phyloP scores from a whole-genome alignment of 2,329 filamentous ascomycete species.

The Botrytis deweyae region DNA sequence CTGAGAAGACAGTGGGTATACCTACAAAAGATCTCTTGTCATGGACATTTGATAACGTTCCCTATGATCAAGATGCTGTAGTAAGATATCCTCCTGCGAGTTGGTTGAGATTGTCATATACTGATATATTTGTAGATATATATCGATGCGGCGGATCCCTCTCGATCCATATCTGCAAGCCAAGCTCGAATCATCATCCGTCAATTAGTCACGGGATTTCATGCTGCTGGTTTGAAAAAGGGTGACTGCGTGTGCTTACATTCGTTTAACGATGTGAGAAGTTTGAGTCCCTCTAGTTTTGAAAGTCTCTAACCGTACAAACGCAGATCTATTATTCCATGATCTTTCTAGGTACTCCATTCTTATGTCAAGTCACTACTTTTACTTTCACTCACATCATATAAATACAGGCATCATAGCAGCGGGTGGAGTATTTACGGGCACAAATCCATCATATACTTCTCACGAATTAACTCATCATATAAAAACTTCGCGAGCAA shows the following conservation, averaged over 20 bases:
- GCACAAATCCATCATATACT: slow-evolving; percentile 37
- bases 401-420: slow-evolving; percentile 33
- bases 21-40: slow-evolving; percentile 33
- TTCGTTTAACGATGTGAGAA: slow-evolving; percentile 37
- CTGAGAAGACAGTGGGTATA: slow-evolving; percentile 21
- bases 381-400: neutral
- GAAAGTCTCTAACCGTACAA: neutral
- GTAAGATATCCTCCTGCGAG: neutral
- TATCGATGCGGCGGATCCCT: slow-evolving; percentile 32
- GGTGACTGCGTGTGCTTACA: slow-evolving; percentile 38
- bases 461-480: slow-evolving; percentile 36
- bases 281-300: too few species aligned
- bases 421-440: slow-evolving; percentile 34
- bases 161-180: slow-evolving; percentile 33
- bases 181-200: slow-evolving; percentile 32
- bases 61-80: slow-evolving; percentile 29
- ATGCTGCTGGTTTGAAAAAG: slow-evolving; percentile 32
- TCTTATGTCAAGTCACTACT: neutral
- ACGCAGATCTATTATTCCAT: slow-evolving; percentile 34
- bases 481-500: slow-evolving; percentile 32
- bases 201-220: slow-evolving; percentile 35
- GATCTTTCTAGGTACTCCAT: slow-evolving; percentile 28
- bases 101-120: neutral
- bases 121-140: slow-evolving; percentile 31
- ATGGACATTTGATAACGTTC: slow-evolving; percentile 33